Conservation (phyloP, 768 basidiomycete genomes). For the Russula sp. region DNA sequence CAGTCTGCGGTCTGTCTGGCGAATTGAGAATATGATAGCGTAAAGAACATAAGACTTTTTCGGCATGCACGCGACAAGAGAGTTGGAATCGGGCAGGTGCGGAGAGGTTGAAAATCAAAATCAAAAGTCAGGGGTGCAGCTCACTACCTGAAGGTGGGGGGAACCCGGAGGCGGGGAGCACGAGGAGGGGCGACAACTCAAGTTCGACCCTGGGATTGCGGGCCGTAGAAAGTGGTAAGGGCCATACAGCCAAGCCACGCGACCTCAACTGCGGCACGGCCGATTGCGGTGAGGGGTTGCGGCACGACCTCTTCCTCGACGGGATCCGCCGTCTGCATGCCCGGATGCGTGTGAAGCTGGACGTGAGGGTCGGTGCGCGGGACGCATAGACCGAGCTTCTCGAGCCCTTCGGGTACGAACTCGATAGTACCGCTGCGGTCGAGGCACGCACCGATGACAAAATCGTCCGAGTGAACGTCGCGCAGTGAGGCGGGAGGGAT, state of each 20-base stretch:
- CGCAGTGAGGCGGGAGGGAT: conserved; percentile 34
- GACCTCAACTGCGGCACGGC: conserved; percentile 47
- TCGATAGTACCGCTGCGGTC: conserved; percentile 64
- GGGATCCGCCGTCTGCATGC: conserved; percentile 33
- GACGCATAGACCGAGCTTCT: conserved; percentile 62
- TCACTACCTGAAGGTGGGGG: background rate
- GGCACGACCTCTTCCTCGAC: conserved; percentile 42
- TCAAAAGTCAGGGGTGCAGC: no score
- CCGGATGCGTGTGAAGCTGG: conserved; percentile 6
- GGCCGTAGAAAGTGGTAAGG: conserved; percentile 36
- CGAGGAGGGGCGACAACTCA: background rate
- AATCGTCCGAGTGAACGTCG: conserved; percentile 35
- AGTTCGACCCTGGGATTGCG: background rate
- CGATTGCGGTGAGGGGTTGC: conserved; percentile 42
- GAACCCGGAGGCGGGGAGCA: background rate
- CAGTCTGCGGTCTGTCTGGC: background rate
- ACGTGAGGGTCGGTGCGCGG: conserved; percentile 21
- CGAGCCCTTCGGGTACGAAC: conserved; percentile 74
- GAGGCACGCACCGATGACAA: conserved; percentile 55
- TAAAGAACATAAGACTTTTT: background rate
- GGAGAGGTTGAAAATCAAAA: background rate
- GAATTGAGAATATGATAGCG: background rate
- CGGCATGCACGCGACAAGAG: background rate
- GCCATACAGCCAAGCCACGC: conserved; percentile 51
- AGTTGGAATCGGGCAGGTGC: background rate